phyloP scores from a whole-genome alignment of 495 filamentous ascomycete genomes.

The Cladorrhinum samala region DNA sequence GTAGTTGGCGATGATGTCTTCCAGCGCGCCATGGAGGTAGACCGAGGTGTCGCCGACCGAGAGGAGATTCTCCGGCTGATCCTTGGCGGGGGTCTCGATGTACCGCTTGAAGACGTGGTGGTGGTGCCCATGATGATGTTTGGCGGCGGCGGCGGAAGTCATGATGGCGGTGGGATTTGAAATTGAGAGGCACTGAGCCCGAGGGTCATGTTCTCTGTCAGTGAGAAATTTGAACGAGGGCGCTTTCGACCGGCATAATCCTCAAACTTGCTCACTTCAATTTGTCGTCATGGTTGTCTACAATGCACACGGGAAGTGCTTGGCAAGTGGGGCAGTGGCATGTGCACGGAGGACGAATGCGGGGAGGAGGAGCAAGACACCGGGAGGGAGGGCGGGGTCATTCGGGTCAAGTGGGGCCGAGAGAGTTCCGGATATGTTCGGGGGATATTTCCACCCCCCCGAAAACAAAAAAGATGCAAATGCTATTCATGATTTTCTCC shows the following conservation, averaged over 20 bases:
- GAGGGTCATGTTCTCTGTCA: neutral
- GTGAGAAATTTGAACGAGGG: no score
- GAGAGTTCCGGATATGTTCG: no score
- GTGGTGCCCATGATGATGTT: neutral
- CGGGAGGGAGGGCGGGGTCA: neutral
- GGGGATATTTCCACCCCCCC: no score
- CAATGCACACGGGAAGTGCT: neutral
- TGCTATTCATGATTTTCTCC: neutral
- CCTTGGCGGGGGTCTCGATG: constrained; percentile 5
- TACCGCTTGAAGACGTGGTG: constrained; percentile 2
- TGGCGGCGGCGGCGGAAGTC: neutral
- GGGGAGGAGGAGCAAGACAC: neutral
- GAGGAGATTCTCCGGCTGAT: constrained; percentile 2
- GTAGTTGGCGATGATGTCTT: constrained; percentile 28
- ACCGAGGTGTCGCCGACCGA: constrained; percentile 10
- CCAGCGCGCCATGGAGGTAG: constrained; percentile 21
- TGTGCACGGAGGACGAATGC: neutral
- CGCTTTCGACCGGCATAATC: no score
- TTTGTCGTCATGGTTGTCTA: constrained; percentile 3
- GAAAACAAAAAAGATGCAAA: neutral
- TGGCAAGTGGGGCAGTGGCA: neutral
- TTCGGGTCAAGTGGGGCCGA: neutral
- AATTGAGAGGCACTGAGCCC: no score
- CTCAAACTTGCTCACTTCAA: neutral
- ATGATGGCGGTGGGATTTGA: neutral